phyloP scores from a whole-genome alignment of 2,329 filamentous ascomycete genomes.

The Botrytis hyacinthi region DNA sequence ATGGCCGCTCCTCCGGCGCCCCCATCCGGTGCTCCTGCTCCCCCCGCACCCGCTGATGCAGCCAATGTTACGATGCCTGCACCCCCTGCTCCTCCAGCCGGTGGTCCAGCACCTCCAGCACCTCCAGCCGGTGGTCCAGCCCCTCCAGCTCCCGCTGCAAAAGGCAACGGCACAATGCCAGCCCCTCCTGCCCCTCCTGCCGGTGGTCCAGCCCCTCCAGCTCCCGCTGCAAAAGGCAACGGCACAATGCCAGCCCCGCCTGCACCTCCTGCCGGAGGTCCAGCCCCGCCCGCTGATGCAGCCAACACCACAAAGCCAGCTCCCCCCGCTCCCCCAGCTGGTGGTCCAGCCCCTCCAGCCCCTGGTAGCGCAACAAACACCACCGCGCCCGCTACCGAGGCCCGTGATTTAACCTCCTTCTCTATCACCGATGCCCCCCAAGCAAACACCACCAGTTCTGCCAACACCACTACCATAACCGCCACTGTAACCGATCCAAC shows the following conservation, averaged over 20 bases:
- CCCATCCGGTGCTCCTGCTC: background rate
- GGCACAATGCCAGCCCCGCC: background rate
- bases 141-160: background rate
- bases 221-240: background rate
- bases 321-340: background rate
- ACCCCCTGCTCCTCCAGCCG: no score
- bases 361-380: background rate
- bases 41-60: no score
- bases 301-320: no score
- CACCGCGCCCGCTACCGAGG: no score
- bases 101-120: background rate
- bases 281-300: background rate
- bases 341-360: background rate
- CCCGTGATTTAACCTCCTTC: background rate
- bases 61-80: background rate
- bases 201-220: background rate
- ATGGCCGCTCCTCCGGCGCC: background rate
- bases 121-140: background rate
- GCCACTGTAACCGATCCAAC: background rate
- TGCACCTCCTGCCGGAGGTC: background rate
- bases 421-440: background rate
- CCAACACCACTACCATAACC: background rate
- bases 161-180: background rate
- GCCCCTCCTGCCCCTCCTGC: background rate
- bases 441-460: background rate